These are phyloP conservation scores for Dalbergia oliveri DNA, from an alignment of 306 rosid genomes.

Conservation along the genomic window DNA sequence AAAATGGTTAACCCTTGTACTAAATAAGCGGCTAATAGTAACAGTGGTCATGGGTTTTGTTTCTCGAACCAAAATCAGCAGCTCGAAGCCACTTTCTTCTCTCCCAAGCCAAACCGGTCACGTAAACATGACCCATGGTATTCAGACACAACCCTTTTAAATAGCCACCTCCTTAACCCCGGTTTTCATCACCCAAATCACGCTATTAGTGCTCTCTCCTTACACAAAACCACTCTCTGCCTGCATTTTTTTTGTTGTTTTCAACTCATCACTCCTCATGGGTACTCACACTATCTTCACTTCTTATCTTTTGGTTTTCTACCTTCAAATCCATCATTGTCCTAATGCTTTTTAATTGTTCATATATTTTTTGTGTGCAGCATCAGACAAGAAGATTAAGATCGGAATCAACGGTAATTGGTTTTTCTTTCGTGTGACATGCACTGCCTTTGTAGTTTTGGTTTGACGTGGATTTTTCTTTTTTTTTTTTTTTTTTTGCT, in stretches of 20 bases:
- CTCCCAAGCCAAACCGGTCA: conserved; percentile 44
- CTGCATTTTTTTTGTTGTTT: neutral
- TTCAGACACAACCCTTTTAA: conserved; percentile 37
- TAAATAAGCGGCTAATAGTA: too few relatives aligned
- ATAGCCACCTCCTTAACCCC: neutral
- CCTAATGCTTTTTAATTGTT: neutral
- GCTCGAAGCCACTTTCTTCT: conserved; percentile 50
- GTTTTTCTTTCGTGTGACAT: neutral
- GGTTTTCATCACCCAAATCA: conserved; percentile 27
- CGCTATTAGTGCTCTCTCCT: neutral
- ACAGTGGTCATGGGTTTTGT: too few relatives aligned
- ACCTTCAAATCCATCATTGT: neutral
- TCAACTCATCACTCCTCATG: conserved; percentile 29
- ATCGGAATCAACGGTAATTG: conserved; percentile 85
- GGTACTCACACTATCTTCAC: conserved; percentile 44
- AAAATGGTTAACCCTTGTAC: too few relatives aligned
- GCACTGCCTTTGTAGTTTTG: neutral
- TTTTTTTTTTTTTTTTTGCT: rapidly evolving
- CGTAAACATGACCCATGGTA: conserved; percentile 33
- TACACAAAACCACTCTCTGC: neutral
- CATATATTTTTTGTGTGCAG: conserved; percentile 39
- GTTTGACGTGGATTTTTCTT: neutral
- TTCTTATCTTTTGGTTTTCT: neutral
- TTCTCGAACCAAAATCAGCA: conserved; percentile 38
- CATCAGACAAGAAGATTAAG: conserved; percentile 76